Conservation (phyloP, 208 protist genomes). For the Trypanosomatidae sp. region DNA sequence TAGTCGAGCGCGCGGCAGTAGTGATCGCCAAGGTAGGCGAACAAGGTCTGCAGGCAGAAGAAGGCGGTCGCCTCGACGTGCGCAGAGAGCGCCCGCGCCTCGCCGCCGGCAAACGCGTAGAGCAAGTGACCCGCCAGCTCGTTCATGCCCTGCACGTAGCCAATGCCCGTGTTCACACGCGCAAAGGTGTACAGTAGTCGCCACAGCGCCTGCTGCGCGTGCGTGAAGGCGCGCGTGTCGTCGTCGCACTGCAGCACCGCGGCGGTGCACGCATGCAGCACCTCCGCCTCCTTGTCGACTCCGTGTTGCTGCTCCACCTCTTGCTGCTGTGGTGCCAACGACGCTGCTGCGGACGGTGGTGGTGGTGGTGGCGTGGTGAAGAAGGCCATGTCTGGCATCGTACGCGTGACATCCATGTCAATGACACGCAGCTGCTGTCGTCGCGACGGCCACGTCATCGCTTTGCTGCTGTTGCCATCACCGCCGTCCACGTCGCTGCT, state of each 20-base stretch:
- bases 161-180: conserved; percentile 44
- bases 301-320: too few species aligned
- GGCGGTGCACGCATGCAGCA: background rate
- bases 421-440: too few species aligned
- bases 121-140: conserved; percentile 63
- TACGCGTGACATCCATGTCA: too few species aligned
- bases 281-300: background rate
- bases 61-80: conserved; percentile 43
- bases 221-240: conserved; percentile 7
- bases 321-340: too few species aligned
- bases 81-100: conserved; percentile 10
- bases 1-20: conserved; percentile 53
- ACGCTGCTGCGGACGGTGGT: too few species aligned
- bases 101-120: conserved; percentile 38
- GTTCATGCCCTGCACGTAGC: conserved; percentile 84
- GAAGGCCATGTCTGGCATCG: too few species aligned
- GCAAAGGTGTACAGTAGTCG: conserved; percentile 60
- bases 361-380: too few species aligned
- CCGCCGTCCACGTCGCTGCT: too few species aligned
- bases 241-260: background rate
- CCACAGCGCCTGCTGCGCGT: conserved; percentile 38
- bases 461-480: too few species aligned
- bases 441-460: too few species aligned
- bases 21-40: conserved; percentile 54
- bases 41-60: conserved; percentile 68